A percentile compares a stretch with the other conserved stretches of the same genome.
These are phyloP conservation scores for Calonectria crousiana DNA, from an alignment of 2,329 filamentous ascomycete genomes.

Conservation along the genomic window DNA sequence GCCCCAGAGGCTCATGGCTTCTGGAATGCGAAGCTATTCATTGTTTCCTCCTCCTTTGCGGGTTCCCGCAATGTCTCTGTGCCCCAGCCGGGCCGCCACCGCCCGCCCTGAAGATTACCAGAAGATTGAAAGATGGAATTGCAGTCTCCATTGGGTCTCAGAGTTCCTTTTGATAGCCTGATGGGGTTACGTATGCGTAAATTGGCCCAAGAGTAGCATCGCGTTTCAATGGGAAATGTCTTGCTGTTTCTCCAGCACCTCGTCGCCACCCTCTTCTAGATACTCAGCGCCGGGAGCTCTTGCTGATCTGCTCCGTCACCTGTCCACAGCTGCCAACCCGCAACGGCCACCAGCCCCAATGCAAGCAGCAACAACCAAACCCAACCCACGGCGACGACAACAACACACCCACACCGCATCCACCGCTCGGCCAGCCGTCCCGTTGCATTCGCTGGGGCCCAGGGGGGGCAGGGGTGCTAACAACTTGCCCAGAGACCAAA, in stretches of 20 bases:
- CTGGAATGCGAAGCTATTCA: conserved; percentile 12
- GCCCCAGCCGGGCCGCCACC: conserved; percentile 9
- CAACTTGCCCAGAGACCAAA: conserved; percentile 34
- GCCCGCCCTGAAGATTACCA: conserved; percentile 2
- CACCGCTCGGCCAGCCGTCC: conserved; percentile 39
- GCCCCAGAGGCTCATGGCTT: background rate
- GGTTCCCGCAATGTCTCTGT: conserved; percentile 22
- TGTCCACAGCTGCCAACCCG: conserved; percentile 11
- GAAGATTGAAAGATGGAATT: conserved; percentile 4
- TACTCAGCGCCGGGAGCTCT: background rate
- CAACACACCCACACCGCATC: conserved; percentile 46
- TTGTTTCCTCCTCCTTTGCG: conserved; percentile 9
- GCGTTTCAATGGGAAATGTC: background rate
- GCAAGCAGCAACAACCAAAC: conserved; percentile 10
- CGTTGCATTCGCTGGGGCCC: conserved; percentile 18
- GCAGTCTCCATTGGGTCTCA: conserved; percentile 9
- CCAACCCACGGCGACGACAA: conserved; percentile 8
- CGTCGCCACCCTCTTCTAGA: background rate
- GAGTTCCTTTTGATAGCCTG: background rate
- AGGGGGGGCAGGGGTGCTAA: conserved; percentile 27
- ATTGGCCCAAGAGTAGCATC: background rate
- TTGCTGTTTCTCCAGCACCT: background rate
- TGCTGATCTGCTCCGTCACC: background rate
- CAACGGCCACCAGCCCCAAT: conserved; percentile 12
- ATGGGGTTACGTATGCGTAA: background rate